Evolutionary conservation across 2,329 filamentous ascomycete species (phyloP).

Genomic region (Colletotrichum chlorophyti): DNA sequence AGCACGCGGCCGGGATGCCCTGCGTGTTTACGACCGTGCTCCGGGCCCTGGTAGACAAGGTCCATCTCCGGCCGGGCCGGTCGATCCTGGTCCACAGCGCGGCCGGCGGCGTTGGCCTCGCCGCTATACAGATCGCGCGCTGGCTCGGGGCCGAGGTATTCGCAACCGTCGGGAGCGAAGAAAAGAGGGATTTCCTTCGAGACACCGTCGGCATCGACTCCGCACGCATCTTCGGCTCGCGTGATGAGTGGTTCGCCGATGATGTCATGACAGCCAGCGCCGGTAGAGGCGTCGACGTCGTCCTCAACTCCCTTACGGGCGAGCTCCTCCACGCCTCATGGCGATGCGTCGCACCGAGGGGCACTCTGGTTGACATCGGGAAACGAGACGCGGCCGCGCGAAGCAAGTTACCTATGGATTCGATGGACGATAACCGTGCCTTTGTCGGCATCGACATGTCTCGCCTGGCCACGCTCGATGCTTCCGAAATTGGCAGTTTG

Average conservation of each 20-base stretch:
- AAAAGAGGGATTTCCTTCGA: conserved; percentile 38
- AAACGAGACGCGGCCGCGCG: too few relatives aligned
- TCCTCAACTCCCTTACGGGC: conserved; percentile 28
- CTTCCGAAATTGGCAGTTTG: neutral
- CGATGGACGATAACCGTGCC: conserved; percentile 45
- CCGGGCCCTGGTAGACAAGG: conserved; percentile 37
- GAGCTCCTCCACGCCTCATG: conserved; percentile 38
- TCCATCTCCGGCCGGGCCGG: conserved; percentile 34
- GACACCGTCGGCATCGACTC: conserved; percentile 31
- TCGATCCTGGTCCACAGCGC: conserved; percentile 17
- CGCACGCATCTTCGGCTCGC: conserved; percentile 33
- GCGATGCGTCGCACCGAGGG: conserved; percentile 45
- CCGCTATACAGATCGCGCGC: conserved; percentile 3
- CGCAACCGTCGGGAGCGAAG: conserved; percentile 37
- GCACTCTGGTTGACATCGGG: too few relatives aligned
- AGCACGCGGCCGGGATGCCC: conserved; percentile 41
- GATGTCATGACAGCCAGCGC: conserved; percentile 26
- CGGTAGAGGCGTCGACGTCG: conserved; percentile 24
- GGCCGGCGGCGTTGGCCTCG: conserved; percentile 14
- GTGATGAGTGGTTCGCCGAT: conserved; percentile 34
- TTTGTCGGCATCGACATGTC: conserved; percentile 43
- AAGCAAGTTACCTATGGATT: too few relatives aligned
- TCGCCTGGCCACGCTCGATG: neutral
- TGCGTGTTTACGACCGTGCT: conserved; percentile 38
- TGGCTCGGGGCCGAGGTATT: conserved; percentile 27